phyloP scores from a whole-genome alignment of 805 yeast genomes.

The Pichia occidentalis region DNA sequence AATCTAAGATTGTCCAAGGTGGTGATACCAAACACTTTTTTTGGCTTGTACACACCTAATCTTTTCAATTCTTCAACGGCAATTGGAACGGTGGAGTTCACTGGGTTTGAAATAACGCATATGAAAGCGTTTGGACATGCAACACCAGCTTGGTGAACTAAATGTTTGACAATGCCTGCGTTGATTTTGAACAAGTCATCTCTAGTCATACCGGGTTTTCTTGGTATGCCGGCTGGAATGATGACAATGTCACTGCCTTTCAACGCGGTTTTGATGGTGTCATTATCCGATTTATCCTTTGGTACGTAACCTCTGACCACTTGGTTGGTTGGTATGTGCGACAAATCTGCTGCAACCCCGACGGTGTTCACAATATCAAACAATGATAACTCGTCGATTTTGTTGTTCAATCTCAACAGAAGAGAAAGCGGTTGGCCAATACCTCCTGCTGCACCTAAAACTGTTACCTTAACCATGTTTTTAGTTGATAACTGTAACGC shows the following conservation, averaged over 20 bases:
- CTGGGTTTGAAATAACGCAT: constrained; percentile 53
- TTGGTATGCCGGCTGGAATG: constrained; percentile 59
- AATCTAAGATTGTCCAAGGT: constrained; percentile 54
- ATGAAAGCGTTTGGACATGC: constrained; percentile 45
- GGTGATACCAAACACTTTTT: constrained; percentile 51
- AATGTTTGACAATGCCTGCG: constrained; percentile 45
- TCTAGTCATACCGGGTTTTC: constrained; percentile 64
- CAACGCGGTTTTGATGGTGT: constrained; percentile 38
- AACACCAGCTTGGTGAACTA: constrained; percentile 47
- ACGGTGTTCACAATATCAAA: constrained; percentile 80
- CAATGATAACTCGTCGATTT: constrained; percentile 61
- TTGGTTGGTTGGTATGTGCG: constrained; percentile 53
- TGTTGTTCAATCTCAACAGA: constrained; percentile 62
- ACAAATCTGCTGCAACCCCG: constrained; percentile 86
- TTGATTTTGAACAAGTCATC: constrained; percentile 56
- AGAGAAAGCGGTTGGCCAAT: constrained; percentile 91
- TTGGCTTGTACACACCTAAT: constrained; percentile 45
- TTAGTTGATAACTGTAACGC: no score
- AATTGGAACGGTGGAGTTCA: constrained; percentile 55
- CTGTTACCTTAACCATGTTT: constrained; percentile 52
- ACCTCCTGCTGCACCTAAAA: constrained; percentile 90
- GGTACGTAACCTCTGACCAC: constrained; percentile 23
- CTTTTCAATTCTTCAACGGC: constrained; percentile 51
- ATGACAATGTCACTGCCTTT: constrained; percentile 44
- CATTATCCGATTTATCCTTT: constrained; percentile 22